A percentile compares a stretch with the other conserved stretches of the same genome.
Evolutionary conservation across 2,329 filamentous ascomycete species (phyloP).

Genomic region (Fonsecaea pedrosoi): DNA sequence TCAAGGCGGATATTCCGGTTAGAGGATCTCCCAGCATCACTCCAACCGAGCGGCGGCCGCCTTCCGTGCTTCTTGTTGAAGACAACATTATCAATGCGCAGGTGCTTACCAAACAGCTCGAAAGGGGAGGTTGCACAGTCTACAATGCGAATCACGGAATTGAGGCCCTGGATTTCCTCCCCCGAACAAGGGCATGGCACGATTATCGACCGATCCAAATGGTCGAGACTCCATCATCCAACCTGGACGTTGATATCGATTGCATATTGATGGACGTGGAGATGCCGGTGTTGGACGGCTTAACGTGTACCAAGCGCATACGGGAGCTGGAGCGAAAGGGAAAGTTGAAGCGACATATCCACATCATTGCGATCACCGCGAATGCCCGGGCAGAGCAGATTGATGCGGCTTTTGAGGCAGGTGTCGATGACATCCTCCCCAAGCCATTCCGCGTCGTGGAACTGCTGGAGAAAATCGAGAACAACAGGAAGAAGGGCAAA

Average conservation of each 20-base stretch:
- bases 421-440: conserved; percentile 78
- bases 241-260: conserved; percentile 50
- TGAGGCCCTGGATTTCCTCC: conserved; percentile 52
- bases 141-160: conserved; percentile 47
- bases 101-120: conserved; percentile 47
- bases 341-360: conserved; percentile 29
- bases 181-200: conserved; percentile 33
- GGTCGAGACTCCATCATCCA: conserved; percentile 5
- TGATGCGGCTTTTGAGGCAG: conserved; percentile 70
- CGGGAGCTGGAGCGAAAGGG: conserved; percentile 68
- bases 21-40: not conserved
- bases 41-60: not conserved
- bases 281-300: conserved; percentile 83
- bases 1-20: not conserved
- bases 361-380: conserved; percentile 35
- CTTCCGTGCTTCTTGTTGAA: conserved; percentile 49
- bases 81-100: conserved; percentile 53
- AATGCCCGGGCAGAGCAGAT: conserved; percentile 66
- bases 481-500: conserved; percentile 38
- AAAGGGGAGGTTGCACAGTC: conserved; percentile 45
- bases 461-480: conserved; percentile 69
- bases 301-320: conserved; percentile 73
- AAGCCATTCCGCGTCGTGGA: conserved; percentile 78
- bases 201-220: conserved; percentile 4
- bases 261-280: conserved; percentile 80